A percentile compares a stretch with the other conserved stretches of the same genome.
Conservation (phyloP, 1,284 basidiomycete species). For the Fistulina hepatica region DNA sequence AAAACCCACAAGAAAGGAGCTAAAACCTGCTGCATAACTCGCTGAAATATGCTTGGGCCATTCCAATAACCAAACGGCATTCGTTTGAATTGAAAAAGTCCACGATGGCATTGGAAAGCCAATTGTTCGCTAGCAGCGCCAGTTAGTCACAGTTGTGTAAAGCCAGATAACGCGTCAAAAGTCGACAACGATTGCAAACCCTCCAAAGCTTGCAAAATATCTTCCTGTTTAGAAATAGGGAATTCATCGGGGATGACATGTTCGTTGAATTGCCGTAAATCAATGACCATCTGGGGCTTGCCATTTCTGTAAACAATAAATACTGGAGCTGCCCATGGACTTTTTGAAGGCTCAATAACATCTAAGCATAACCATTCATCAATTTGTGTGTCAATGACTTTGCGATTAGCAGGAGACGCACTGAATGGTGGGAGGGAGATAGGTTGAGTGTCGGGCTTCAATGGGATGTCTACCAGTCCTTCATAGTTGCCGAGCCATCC, state of each 20-base stretch:
- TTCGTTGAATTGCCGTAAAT: slow-evolving; percentile 18
- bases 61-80: slow-evolving; percentile 25
- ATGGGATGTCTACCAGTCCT: neutral
- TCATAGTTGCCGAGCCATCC: neutral
- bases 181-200: slow-evolving; percentile 13
- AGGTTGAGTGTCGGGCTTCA: slow-evolving; percentile 11
- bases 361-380: slow-evolving; percentile 15
- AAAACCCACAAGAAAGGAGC: slow-evolving; percentile 21
- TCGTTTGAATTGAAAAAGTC: slow-evolving; percentile 21
- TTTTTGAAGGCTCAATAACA: slow-evolving; percentile 19
- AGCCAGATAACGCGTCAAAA: neutral
- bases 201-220: slow-evolving; percentile 19
- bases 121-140: slow-evolving; percentile 15
- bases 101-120: slow-evolving; percentile 22
- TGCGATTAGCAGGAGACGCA: slow-evolving; percentile 18
- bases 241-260: slow-evolving; percentile 20
- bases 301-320: slow-evolving; percentile 14
- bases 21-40: slow-evolving; percentile 21
- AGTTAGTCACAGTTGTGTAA: neutral
- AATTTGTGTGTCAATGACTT: slow-evolving; percentile 20
- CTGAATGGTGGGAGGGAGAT: slow-evolving; percentile 17
- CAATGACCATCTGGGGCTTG: neutral
- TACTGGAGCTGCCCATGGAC: neutral
- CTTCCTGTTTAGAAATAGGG: slow-evolving; percentile 20
- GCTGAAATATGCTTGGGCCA: slow-evolving; percentile 23